A percentile compares a stretch with the other conserved stretches of the same genome.
Evolutionary conservation across 2,329 filamentous ascomycete species (phyloP).

Genomic region (Ophiosphaerella herpotricha): DNA sequence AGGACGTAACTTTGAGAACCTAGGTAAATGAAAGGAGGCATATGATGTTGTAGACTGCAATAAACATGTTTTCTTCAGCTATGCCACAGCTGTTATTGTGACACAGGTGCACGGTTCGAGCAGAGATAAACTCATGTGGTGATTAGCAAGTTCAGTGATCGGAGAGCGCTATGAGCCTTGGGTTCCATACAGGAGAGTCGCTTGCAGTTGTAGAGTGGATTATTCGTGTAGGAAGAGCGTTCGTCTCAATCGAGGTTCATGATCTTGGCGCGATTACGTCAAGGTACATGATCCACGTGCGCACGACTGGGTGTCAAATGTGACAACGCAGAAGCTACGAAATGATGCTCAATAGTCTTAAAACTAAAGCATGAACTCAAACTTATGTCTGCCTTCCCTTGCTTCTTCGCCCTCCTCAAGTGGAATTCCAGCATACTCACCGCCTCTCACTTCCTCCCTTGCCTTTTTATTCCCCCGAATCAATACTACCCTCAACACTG

Average conservation of each 20-base stretch:
- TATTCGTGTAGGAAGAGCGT: no score
- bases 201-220: no score
- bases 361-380: conserved; percentile 37
- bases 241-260: not conserved
- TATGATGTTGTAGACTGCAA: not conserved
- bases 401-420: conserved; percentile 25
- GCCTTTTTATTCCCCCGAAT: conserved; percentile 30
- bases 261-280: conserved; percentile 1
- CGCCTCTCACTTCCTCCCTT: conserved; percentile 7
- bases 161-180: no score
- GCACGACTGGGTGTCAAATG: not conserved
- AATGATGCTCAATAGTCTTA: not conserved
- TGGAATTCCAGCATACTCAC: conserved; percentile 33
- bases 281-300: conserved; percentile 1
- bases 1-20: not conserved
- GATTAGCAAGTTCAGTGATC: no score
- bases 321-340: not conserved
- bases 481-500: conserved; percentile 49
- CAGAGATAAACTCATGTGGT: no score
- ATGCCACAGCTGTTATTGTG: no score
- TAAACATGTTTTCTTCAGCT: no score
- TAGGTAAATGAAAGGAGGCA: not conserved
- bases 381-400: conserved; percentile 18
- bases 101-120: no score
- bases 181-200: no score